A percentile compares a stretch with the other conserved stretches of the same genome.
These are phyloP conservation scores for Annona cherimola DNA, from an alignment of 164 flowering plant genomes.

Conservation along the genomic window DNA sequence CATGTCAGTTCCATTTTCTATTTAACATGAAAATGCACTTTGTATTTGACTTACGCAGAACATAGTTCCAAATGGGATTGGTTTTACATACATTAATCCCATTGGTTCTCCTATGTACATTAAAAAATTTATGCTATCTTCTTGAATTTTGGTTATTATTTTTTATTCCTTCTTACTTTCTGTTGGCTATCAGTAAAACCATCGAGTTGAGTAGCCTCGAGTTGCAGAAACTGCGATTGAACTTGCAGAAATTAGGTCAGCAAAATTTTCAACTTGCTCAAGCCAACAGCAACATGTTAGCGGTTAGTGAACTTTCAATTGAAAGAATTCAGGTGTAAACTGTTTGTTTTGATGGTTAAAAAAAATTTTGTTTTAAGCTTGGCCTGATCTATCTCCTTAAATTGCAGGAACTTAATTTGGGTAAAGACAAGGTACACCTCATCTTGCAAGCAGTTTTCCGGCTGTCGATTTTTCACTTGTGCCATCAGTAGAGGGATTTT, in stretches of 20 bases:
- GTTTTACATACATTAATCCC: no score
- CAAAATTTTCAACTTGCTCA: slow-evolving; percentile 66
- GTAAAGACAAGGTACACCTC: slow-evolving; percentile 53
- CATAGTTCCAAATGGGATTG: background rate
- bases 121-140: background rate
- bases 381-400: background rate
- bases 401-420: slow-evolving; percentile 64
- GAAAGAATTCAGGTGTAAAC: background rate
- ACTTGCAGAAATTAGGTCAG: slow-evolving; percentile 41
- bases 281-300: slow-evolving; percentile 48
- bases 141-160: background rate
- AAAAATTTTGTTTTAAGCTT: background rate
- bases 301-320: slow-evolving; percentile 28
- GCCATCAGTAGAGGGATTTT: background rate
- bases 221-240: slow-evolving; percentile 40
- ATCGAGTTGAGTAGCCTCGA: slow-evolving; percentile 46
- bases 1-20: background rate
- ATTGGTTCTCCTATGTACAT: background rate
- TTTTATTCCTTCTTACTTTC: slow-evolving; percentile 14
- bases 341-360: background rate
- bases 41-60: background rate
- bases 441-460: background rate
- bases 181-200: slow-evolving; percentile 35
- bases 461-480: background rate
- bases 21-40: background rate